Evolutionary conservation across 805 yeast species (phyloP), one percentile per base, ranked within the genome.

Genomic region (Zygosaccharomyces pseudorouxii): DNA sequence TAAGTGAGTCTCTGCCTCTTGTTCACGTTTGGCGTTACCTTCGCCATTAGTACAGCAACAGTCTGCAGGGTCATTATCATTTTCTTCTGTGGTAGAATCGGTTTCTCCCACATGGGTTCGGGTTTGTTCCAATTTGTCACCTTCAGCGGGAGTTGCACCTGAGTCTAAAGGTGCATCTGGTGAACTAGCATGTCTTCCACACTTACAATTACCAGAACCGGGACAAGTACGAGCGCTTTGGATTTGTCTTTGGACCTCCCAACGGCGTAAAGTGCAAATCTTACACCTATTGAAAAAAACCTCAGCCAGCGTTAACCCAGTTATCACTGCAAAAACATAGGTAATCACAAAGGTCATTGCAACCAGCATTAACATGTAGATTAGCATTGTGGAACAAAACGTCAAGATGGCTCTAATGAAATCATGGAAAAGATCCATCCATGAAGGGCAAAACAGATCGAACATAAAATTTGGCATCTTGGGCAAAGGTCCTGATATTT

Each of bases 331-430:
- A 67, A 86, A 86, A 64, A 86, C 82, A 55, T 86, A 86, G 0
- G 80, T 67, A 40, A 84, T 55, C 7, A 84, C 76, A 61, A 73
- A 85, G 36, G 84, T 73, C 95, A 86, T 86, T 5, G 85, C 84
- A 12, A 81, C 89, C 69, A 86, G 74, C 95, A 86, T 86, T 57
- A 86, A 67, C 30, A 83, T 83, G 60, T 81, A 86, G 10, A 85
- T 82, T 42, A 86, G 61, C 74, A 84, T 71, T 18, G 86, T 84
- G 2, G 86, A 78, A 14, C 79, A 62, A 53, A 86, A 81, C 9
- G 81, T 75, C 20, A 86, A 54, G 0, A 75, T 30, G 14, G 82
- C 65, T 57, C 92, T 71, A 5, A 83, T 71, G 3, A 75, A 40
- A 66, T 86, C 89, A 36, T 66, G 67, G 14, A 50, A 53, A 18